Conservation (phyloP, 2,329 filamentous ascomycete genomes). For the Pseudodiploospora longispora region DNA sequence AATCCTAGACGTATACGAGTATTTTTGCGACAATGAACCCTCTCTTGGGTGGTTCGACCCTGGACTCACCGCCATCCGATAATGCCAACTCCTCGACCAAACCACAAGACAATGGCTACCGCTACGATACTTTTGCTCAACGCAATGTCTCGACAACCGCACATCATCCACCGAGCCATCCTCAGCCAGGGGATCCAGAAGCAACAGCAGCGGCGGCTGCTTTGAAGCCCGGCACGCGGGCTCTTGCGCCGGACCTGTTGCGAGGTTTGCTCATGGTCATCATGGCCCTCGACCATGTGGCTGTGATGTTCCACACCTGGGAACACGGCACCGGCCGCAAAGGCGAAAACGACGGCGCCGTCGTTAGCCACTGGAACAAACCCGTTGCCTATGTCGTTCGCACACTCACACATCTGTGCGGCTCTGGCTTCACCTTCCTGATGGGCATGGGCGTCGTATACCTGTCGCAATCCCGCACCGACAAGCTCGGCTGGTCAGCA, state of each 20-base stretch:
- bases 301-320: slow-evolving; percentile 32
- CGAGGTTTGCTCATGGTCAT: slow-evolving; percentile 36
- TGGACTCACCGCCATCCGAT: too few species aligned
- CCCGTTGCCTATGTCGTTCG: slow-evolving; percentile 30
- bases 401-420: slow-evolving; percentile 36
- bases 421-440: slow-evolving; percentile 37
- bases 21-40: too few species aligned
- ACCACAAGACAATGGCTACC: slow-evolving; percentile 7
- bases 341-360: slow-evolving; percentile 27
- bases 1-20: too few species aligned
- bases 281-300: slow-evolving; percentile 37
- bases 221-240: slow-evolving; percentile 17
- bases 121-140: slow-evolving; percentile 12
- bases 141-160: slow-evolving; percentile 1
- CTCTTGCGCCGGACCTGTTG: slow-evolving; percentile 35
- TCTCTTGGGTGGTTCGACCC: too few species aligned
- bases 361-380: slow-evolving; percentile 30
- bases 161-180: neutral
- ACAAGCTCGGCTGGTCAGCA: slow-evolving; percentile 29
- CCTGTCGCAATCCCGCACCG: slow-evolving; percentile 32
- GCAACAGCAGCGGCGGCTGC: neutral
- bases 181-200: neutral
- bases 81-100: neutral
- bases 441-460: slow-evolving; percentile 38
- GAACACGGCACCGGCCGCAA: slow-evolving; percentile 29